Percentiles rank a stretch among this genome's conserved stretches.
phyloP scores from a whole-genome alignment of 768 basidiomycete genomes.

The Pleurotus eryngii region DNA sequence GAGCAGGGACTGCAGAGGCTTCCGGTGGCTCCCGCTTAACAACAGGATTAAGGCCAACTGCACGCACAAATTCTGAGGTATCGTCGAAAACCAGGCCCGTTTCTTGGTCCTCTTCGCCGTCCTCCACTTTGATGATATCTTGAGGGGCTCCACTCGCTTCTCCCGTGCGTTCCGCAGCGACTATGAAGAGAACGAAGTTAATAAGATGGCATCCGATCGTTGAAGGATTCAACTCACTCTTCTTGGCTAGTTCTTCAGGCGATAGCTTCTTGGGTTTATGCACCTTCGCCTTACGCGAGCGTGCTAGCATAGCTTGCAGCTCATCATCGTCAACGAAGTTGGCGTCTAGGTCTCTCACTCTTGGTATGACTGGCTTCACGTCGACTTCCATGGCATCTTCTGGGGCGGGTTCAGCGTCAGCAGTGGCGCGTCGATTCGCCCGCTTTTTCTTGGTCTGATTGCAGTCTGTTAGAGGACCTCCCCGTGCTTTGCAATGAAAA shows the following conservation, averaged over 20 bases:
- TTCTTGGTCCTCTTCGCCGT: constrained; percentile 36
- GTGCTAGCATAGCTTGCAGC: constrained; percentile 87
- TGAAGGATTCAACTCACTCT: constrained; percentile 45
- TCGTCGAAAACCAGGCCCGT: constrained; percentile 87
- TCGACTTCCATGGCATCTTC: constrained; percentile 80
- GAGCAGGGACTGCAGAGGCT: constrained; percentile 19
- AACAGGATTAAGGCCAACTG: constrained; percentile 61
- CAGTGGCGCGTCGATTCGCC: constrained; percentile 55
- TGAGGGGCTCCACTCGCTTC: constrained; percentile 40
- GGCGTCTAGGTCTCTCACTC: constrained; percentile 69
- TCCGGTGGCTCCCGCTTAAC: constrained; percentile 49
- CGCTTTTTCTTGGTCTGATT: constrained; percentile 91
- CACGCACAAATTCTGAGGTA: constrained; percentile 93
- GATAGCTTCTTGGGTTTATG: constrained; percentile 72
- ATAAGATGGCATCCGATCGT: neutral
- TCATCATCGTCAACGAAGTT: constrained; percentile 99
- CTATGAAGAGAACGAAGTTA: constrained; percentile 32
- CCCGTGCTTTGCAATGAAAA: neutral
- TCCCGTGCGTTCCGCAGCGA: constrained; percentile 57
- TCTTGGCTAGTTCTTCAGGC: constrained; percentile 79
- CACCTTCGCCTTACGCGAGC: constrained; percentile 78
- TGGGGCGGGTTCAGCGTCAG: constrained; percentile 45
- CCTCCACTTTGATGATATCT: constrained; percentile 44
- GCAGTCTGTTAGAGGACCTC: constrained; percentile 6
- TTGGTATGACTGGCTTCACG: constrained; percentile 61